A percentile compares a stretch with the other conserved stretches of the same genome.
These are phyloP conservation scores for Globisporangium sylvaticum DNA, from an alignment of 352 stramenopile genomes.

Conservation along the genomic window DNA sequence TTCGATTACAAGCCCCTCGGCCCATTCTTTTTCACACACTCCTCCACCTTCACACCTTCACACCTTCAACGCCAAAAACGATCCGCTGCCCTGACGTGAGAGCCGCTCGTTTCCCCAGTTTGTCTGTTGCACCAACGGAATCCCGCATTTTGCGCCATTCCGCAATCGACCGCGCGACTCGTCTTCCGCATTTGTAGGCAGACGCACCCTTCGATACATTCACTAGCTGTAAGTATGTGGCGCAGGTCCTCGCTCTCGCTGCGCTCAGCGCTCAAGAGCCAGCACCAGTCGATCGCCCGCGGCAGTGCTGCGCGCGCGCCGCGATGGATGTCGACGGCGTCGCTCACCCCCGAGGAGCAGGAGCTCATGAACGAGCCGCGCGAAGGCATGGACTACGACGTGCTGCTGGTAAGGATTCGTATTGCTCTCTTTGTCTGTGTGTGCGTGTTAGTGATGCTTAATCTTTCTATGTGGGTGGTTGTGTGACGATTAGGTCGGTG, in stretches of 20 bases:
- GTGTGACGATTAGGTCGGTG: constrained; percentile 43
- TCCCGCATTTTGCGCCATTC: neutral
- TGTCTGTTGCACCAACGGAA: no score
- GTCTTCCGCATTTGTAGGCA: neutral
- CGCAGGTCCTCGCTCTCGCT: constrained; percentile 10
- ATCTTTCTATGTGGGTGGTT: neutral
- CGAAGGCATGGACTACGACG: constrained; percentile 98
- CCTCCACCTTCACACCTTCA: no score
- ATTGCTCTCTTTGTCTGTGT: constrained; percentile 17
- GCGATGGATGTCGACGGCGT: constrained; percentile 34
- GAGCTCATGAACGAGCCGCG: constrained; percentile 71
- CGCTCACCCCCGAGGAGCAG: constrained; percentile 55
- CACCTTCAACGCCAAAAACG: no score
- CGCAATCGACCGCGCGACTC: neutral
- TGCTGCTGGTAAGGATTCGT: constrained; percentile 90
- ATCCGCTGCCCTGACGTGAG: no score
- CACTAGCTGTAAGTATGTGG: neutral
- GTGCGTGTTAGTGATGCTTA: neutral
- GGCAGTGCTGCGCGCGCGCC: constrained; percentile 11
- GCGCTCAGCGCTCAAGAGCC: constrained; percentile 8
- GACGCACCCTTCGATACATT: no score
- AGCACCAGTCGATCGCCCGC: constrained; percentile 2
- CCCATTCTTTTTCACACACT: no score
- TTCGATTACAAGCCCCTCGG: no score
- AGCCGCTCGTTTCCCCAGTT: no score